Evolutionary conservation across 352 stramenopile genomes (phyloP), one percentile per base, ranked within the genome.

Genomic region (Stramenopiles sp.): DNA sequence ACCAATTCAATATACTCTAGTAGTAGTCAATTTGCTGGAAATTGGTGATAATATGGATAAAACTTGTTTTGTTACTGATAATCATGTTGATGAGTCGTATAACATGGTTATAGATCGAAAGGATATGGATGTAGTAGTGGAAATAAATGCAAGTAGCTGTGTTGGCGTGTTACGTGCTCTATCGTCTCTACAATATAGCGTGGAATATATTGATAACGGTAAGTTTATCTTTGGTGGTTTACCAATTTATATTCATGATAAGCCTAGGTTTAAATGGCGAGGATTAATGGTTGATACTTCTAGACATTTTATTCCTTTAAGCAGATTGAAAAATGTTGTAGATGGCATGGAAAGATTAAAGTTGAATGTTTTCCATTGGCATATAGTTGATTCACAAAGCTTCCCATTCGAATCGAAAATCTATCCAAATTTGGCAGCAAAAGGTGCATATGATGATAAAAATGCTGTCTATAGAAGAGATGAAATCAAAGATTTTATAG

Each of bases 271-370:
- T 80, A 53, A 79, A 7, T 87, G 87, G 80, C 87, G 88, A 78
- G 88, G 86, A n/a, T 81, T 92, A 27, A 78, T 92, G 78, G 84
- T 93, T 74, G 88, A 93, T 83, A 86, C 85, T 0, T 80, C 82
- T 31, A 82, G 88, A 7, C 88, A 93, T 83, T 93, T 86, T 81
- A 80, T 89, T 7, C 85, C 87, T 7, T 33, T 90, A 0, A 7
- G 81, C 27, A 78, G 32, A 29, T 30, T 88, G 1, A 65, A 85
- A 63, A 7, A 63, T 7, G 77, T 86, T 69, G 78, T 88, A 43
- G 80, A 86, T 63, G 78, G 80, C 6, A 32, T 87, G 30, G 63
- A 82, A 13, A 83, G 81, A 38, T 76, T 79, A 31, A 88, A 88
- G 82, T 80, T 88, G 30, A 88, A 88, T 73, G 80, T 84, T 13